Evolutionary conservation across 768 basidiomycete genomes (phyloP).

Genomic region (Suillus luteus): DNA sequence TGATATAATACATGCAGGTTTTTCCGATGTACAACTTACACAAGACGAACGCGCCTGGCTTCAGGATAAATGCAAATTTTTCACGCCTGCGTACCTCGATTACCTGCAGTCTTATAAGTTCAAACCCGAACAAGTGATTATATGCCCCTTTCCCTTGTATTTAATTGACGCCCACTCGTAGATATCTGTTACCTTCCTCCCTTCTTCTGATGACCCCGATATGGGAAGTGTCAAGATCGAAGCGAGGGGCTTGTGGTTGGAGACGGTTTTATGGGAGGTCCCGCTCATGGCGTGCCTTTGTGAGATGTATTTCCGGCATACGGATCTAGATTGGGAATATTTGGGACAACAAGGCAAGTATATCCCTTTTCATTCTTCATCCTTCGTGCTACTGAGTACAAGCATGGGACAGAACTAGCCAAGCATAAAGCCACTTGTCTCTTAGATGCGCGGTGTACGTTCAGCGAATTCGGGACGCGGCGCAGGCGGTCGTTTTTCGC

Average conservation of each 20-base stretch:
- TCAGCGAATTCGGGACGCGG: slow-evolving; percentile 89
- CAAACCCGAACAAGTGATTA: slow-evolving; percentile 51
- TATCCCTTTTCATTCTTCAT: neutral
- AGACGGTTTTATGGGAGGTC: slow-evolving; percentile 94
- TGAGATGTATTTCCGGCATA: slow-evolving; percentile 82
- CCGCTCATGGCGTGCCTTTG: slow-evolving; percentile 92
- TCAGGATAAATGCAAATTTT: slow-evolving; percentile 66
- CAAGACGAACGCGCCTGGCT: slow-evolving; percentile 70
- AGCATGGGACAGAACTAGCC: slow-evolving; percentile 56
- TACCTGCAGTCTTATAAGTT: slow-evolving; percentile 73
- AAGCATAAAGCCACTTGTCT: slow-evolving; percentile 69
- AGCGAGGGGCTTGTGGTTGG: slow-evolving; percentile 71
- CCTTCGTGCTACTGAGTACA: neutral
- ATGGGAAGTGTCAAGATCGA: slow-evolving; percentile 74
- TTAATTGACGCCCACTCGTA: slow-evolving; percentile 34
- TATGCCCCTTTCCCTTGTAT: neutral
- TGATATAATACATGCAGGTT: slow-evolving; percentile 51
- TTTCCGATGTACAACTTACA: slow-evolving; percentile 63
- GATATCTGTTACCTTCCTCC: slow-evolving; percentile 65
- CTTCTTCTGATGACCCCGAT: slow-evolving; percentile 49
- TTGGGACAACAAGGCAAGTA: slow-evolving; percentile 74
- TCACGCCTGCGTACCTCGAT: slow-evolving; percentile 70
- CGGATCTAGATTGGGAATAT: slow-evolving; percentile 81
- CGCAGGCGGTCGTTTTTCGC: slow-evolving; percentile 70
- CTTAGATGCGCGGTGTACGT: slow-evolving; percentile 60